Percentiles rank a stretch among this genome's conserved stretches.
Evolutionary conservation across 1,284 basidiomycete genomes (phyloP).

Genomic region (Fistulina hepatica): DNA sequence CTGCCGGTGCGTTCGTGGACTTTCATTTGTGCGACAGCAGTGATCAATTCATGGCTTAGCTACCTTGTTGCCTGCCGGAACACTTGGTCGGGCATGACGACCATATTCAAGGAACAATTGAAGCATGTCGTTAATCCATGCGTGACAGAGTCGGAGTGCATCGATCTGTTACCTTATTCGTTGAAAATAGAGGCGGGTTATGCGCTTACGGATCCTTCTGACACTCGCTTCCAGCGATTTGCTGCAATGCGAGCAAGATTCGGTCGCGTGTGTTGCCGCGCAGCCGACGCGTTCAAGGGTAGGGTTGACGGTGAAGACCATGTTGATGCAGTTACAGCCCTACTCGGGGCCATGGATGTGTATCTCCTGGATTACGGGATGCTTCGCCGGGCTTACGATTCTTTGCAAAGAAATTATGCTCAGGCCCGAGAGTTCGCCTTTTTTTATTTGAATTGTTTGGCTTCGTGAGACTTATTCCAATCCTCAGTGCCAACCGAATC

Average conservation of each 20-base stretch:
- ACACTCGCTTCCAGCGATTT: slow-evolving; percentile 65
- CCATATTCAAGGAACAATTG: slow-evolving; percentile 48
- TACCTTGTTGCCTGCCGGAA: slow-evolving; percentile 54
- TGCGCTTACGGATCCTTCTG: slow-evolving; percentile 62
- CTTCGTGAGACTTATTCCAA: slow-evolving; percentile 1
- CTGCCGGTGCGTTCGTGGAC: slow-evolving; percentile 52
- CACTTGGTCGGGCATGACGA: slow-evolving; percentile 64
- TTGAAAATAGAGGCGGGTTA: slow-evolving; percentile 66
- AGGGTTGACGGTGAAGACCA: slow-evolving; percentile 72
- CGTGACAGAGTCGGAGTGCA: slow-evolving; percentile 51
- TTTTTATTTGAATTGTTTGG: neutral
- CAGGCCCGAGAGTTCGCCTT: slow-evolving; percentile 56
- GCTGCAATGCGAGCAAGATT: slow-evolving; percentile 52
- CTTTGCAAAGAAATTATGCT: slow-evolving; percentile 57
- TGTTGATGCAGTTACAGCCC: slow-evolving; percentile 75
- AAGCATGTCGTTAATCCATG: slow-evolving; percentile 48
- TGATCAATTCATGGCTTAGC: slow-evolving; percentile 26
- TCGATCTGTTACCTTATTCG: slow-evolving; percentile 52
- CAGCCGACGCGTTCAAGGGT: slow-evolving; percentile 55
- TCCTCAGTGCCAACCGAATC: slow-evolving; percentile 48
- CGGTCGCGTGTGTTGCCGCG: slow-evolving; percentile 61
- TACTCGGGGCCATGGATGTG: slow-evolving; percentile 63
- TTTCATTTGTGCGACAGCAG: too few species aligned
- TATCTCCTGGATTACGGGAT: slow-evolving; percentile 69
- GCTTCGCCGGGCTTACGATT: slow-evolving; percentile 45